phyloP scores from a whole-genome alignment of 352 stramenopile genomes.

The Pythium aphanidermatum region DNA sequence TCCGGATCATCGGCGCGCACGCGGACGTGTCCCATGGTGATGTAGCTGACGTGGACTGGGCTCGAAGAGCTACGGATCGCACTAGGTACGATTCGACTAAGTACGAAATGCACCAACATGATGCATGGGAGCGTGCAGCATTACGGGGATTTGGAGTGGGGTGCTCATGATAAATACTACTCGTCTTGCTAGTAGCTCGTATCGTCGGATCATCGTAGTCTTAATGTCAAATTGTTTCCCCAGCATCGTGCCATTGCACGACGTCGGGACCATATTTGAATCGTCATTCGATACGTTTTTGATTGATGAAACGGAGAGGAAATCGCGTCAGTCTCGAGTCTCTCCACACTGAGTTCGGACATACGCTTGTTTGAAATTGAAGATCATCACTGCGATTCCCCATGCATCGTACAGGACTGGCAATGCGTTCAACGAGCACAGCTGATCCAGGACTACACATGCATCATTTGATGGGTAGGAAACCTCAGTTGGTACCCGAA shows the following conservation, averaged over 20 bases:
- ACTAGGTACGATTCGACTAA: slow-evolving; percentile 3
- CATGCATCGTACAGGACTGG: no score
- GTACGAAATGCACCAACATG: no score
- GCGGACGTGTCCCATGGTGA: slow-evolving; percentile 14
- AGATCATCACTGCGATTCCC: slow-evolving; percentile 50
- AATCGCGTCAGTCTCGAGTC: slow-evolving; percentile 27
- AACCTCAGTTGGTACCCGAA: slow-evolving; percentile 87
- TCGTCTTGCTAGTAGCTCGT: slow-evolving; percentile 8
- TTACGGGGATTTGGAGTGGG: no score
- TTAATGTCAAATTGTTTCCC: slow-evolving; percentile 58
- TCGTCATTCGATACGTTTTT: slow-evolving; percentile 60
- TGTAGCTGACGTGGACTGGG: no score
- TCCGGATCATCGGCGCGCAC: slow-evolving; percentile 51
- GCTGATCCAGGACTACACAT: no score
- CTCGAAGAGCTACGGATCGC: neutral
- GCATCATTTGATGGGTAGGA: slow-evolving; percentile 13
- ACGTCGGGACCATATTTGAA: slow-evolving; percentile 41
- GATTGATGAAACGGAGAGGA: neutral
- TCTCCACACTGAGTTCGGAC: slow-evolving; percentile 79
- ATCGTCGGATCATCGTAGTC: slow-evolving; percentile 88
- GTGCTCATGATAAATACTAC: neutral
- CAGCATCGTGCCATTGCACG: slow-evolving; percentile 17
- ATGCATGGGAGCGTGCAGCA: no score
- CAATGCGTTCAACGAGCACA: no score
- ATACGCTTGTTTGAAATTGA: slow-evolving; percentile 83